These are phyloP conservation scores for Picocystis sp. DNA, from an alignment of 163 green algal species.

Conservation along the genomic window DNA sequence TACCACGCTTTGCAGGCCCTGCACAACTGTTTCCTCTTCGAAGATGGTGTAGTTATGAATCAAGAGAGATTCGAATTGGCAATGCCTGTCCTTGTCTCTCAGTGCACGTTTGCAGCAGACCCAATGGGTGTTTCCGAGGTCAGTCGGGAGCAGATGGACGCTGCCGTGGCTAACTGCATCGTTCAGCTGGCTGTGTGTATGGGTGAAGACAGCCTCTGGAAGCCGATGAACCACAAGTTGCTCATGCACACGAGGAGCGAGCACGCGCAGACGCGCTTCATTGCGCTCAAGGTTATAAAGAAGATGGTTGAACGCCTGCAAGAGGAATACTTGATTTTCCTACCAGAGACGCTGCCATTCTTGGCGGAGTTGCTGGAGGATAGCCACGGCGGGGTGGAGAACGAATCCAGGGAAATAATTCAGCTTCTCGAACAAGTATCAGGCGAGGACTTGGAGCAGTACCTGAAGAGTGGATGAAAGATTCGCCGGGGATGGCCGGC, in stretches of 20 bases:
- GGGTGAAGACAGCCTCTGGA: constrained; percentile 46
- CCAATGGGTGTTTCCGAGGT: neutral
- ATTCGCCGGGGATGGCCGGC: too few relatives aligned
- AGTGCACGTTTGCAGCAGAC: too few relatives aligned
- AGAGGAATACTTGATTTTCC: constrained; percentile 72
- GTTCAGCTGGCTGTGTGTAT: constrained; percentile 39
- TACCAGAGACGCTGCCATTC: constrained; percentile 39
- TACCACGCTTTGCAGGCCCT: too few relatives aligned
- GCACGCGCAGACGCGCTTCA: constrained; percentile 17
- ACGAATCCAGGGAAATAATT: constrained; percentile 39
- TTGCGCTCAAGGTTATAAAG: constrained; percentile 27
- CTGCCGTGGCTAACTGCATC: constrained; percentile 27
- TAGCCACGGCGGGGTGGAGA: constrained; percentile 36
- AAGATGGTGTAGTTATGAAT: too few relatives aligned
- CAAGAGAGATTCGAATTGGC: too few relatives aligned
- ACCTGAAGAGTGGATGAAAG: too few relatives aligned
- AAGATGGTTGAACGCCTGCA: constrained; percentile 43
- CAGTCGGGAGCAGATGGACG: constrained; percentile 2
- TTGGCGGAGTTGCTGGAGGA: constrained; percentile 82
- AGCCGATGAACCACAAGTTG: constrained; percentile 55
- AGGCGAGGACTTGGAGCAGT: constrained; percentile 46
- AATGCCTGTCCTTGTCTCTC: too few relatives aligned
- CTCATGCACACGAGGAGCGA: constrained; percentile 51
- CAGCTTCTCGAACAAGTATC: constrained; percentile 52
- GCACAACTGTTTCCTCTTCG: too few relatives aligned